These are phyloP conservation scores for Glycine latifolia DNA, from an alignment of 306 rosid genomes.

Conservation along the genomic window DNA sequence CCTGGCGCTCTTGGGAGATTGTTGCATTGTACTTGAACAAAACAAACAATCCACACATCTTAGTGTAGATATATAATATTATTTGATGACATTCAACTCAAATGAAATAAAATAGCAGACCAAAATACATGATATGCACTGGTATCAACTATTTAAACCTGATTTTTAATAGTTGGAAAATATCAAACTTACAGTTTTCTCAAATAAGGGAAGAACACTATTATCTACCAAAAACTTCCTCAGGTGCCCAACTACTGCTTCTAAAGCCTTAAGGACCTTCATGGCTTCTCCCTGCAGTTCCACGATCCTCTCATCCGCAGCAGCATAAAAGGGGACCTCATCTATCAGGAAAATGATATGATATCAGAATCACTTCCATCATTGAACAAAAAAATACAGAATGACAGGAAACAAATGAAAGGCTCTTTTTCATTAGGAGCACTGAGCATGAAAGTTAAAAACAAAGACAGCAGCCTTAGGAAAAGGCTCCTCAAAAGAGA, in stretches of 20 bases:
- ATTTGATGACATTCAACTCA: constrained; percentile 16
- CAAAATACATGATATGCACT: neutral
- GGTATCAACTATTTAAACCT: constrained; percentile 7
- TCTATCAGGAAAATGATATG: constrained; percentile 59
- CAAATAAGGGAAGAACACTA: constrained; percentile 96
- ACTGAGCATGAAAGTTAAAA: neutral
- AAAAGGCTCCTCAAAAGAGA: neutral
- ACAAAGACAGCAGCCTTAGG: neutral
- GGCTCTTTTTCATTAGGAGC: neutral
- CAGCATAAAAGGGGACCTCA: constrained; percentile 90
- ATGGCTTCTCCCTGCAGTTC: constrained; percentile 92
- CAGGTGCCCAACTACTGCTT: constrained; percentile 87
- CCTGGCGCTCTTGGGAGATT: constrained; percentile 74
- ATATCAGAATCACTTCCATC: constrained; percentile 33
- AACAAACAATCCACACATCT: constrained; percentile 32
- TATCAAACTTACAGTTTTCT: constrained; percentile 76
- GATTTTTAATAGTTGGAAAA: constrained; percentile 1
- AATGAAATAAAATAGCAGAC: constrained; percentile 28
- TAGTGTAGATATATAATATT: neutral
- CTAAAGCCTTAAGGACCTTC: constrained; percentile 88
- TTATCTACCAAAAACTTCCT: constrained; percentile 96
- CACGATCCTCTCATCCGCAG: constrained; percentile 88
- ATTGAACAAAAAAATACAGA: constrained; percentile 19
- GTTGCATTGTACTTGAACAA: constrained; percentile 62
- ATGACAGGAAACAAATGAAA: neutral